These are phyloP conservation scores for Calonectria henricotiae DNA, from an alignment of 2,329 filamentous ascomycete species.

Conservation along the genomic window DNA sequence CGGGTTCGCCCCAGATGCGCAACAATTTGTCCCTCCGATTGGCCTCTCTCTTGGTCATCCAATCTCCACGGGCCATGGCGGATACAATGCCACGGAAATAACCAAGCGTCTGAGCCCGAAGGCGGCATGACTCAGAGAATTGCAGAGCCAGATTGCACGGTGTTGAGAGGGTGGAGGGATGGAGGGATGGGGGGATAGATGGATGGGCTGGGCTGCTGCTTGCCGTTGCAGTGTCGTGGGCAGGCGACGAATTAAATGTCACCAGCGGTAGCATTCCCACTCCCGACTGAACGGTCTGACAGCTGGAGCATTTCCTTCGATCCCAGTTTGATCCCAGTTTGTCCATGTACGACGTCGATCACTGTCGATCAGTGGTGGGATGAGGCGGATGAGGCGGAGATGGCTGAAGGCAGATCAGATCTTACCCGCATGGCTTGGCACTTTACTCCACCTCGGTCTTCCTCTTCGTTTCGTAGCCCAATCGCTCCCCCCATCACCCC, in stretches of 20 bases:
- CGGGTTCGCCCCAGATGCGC: background rate
- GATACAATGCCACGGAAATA: background rate
- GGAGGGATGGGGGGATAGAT: too few relatives aligned
- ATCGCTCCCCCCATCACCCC: background rate
- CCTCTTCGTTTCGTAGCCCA: background rate
- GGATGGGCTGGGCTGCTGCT: too few relatives aligned
- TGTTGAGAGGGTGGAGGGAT: too few relatives aligned
- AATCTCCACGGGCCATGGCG: slow-evolving; percentile 5
- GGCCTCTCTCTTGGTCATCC: background rate
- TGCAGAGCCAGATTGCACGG: background rate
- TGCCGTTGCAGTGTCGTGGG: too few relatives aligned
- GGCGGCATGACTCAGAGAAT: background rate
- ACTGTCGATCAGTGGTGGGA: background rate
- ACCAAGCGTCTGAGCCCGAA: background rate
- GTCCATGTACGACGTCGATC: background rate
- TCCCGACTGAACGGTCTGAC: background rate
- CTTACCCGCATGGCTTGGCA: slow-evolving; percentile 22
- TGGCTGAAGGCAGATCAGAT: slow-evolving; percentile 13
- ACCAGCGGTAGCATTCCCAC: background rate
- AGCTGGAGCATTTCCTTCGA: background rate
- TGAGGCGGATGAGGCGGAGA: background rate
- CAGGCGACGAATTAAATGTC: too few relatives aligned
- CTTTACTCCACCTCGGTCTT: background rate
- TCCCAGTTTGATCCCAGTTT: background rate
- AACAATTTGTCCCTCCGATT: background rate